Base-by-base conservation (phyloP, 306 rosid species). In the Pterocarpus santalinus region DNA sequence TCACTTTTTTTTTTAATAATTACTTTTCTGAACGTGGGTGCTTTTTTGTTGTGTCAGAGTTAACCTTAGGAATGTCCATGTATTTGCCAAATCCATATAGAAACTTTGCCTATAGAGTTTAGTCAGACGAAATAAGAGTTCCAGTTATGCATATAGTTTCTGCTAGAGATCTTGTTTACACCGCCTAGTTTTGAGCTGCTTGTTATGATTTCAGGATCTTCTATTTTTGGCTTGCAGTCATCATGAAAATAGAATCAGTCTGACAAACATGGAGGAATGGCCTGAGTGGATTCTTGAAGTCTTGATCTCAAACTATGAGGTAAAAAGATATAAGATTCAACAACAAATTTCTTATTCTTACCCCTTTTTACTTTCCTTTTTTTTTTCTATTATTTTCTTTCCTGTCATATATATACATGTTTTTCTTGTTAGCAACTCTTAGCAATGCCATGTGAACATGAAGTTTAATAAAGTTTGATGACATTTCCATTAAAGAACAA, bases 181-280 rank as follows among this genome's bases (percentile, higher is more conserved):
- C 75, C 51, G 4, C 61, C 70, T 83, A 77, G 80, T 75, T 86
- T 89, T 92, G 79, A 91, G 88, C 87, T 86, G 81, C 79, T 76
- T 65, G 81, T 87, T 83, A 74, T 86, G 86, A 85, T 95, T 93
- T 91, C 97, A 95, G 99, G 99, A 95, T 90, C 98, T 95, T 91
- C 99, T 95, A 88, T 90, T 93, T 90, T 88, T 95, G 94, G 97
- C 99, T 83, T 95, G 99, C 96, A 95, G 99, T 89, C 98, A 95
- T 84, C 92, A 90, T 75, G 99, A 93, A 93, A 95, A 95, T 85
- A 89, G 99, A 86, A 86, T 83, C 81, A 74, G 90, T 75, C 78
- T 95, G 73, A 93, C 86, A 72, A 89, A 82, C 67, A 95, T 95
- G 99, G 98, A 93, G 85, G 99, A 93, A 86, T 95, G 99, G 99